These are phyloP conservation scores for Salix udensis DNA, from an alignment of 345 rosid species.

Conservation along the genomic window DNA sequence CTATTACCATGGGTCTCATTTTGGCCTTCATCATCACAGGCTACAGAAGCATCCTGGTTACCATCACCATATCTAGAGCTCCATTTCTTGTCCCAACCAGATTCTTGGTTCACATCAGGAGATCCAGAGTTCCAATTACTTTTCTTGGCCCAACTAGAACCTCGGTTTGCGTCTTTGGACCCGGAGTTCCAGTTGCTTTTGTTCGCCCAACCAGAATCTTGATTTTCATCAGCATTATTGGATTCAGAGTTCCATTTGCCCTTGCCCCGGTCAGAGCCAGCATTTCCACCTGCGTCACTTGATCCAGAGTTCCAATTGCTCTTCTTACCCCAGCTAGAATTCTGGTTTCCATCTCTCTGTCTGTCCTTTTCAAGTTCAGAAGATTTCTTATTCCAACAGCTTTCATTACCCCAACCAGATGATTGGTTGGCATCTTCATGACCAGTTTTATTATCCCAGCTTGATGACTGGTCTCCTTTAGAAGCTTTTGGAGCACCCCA, in stretches of 20 bases:
- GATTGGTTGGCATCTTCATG: neutral
- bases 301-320: slow-evolving; percentile 16
- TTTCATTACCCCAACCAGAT: slow-evolving; percentile 12
- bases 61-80: slow-evolving; percentile 15
- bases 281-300: slow-evolving; percentile 2
- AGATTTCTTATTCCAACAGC: slow-evolving; percentile 5
- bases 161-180: neutral
- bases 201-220: slow-evolving; percentile 11
- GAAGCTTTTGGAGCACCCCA: slow-evolving; percentile 17
- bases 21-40: slow-evolving; percentile 23
- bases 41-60: slow-evolving; percentile 9
- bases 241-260: slow-evolving; percentile 13
- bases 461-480: neutral
- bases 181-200: slow-evolving; percentile 14
- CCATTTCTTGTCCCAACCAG: slow-evolving; percentile 32
- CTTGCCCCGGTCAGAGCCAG: neutral
- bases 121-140: slow-evolving; percentile 15
- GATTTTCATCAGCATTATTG: neutral
- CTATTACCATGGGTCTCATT: slow-evolving; percentile 14
- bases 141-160: slow-evolving; percentile 17
- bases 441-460: slow-evolving; percentile 8
- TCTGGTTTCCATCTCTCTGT: neutral
- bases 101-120: slow-evolving; percentile 8
- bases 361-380: neutral
- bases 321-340: slow-evolving; percentile 1